Percentiles rank a stretch among this genome's conserved stretches.
Evolutionary conservation across 257 asterid genomes (phyloP).

Genomic region (Solanum paucissectum): DNA sequence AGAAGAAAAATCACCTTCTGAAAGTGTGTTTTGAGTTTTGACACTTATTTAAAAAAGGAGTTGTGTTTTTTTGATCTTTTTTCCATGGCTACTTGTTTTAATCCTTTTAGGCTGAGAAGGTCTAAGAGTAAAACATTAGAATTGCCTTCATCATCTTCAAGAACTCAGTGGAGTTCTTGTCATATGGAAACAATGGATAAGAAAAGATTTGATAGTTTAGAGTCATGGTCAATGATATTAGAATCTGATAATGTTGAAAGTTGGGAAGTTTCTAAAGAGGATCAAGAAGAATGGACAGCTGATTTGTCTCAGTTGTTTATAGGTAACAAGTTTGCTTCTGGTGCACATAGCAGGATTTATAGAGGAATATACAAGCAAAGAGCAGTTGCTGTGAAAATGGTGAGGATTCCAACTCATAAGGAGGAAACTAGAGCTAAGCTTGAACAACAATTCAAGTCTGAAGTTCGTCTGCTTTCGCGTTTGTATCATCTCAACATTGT

Average conservation of each 20-base stretch:
- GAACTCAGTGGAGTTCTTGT: constrained; percentile 18
- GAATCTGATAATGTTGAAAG: constrained; percentile 81
- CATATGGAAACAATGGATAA: constrained; percentile 58
- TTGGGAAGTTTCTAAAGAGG: constrained; percentile 66
- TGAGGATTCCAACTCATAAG: constrained; percentile 52
- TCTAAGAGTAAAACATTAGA: constrained; percentile 24
- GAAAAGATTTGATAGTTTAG: constrained; percentile 83
- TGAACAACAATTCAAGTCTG: constrained; percentile 40
- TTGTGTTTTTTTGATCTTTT: background rate
- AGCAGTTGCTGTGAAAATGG: constrained; percentile 83
- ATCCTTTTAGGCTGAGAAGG: constrained; percentile 50
- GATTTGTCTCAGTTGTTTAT: constrained; percentile 79
- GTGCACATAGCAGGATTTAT: constrained; percentile 73
- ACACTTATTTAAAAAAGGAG: background rate
- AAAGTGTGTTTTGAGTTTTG: constrained; percentile 21
- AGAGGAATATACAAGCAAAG: constrained; percentile 74
- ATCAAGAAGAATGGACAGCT: constrained; percentile 62
- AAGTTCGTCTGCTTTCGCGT: constrained; percentile 36
- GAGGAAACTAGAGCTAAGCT: constrained; percentile 27
- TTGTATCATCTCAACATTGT: constrained; percentile 36
- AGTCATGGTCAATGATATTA: constrained; percentile 95
- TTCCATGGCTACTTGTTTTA: constrained; percentile 63
- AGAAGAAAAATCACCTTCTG: constrained; percentile 35
- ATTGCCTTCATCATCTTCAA: constrained; percentile 42
- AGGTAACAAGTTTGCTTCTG: constrained; percentile 77